Conservation (phyloP, 805 yeast species). For the Lipomyces kockii region DNA sequence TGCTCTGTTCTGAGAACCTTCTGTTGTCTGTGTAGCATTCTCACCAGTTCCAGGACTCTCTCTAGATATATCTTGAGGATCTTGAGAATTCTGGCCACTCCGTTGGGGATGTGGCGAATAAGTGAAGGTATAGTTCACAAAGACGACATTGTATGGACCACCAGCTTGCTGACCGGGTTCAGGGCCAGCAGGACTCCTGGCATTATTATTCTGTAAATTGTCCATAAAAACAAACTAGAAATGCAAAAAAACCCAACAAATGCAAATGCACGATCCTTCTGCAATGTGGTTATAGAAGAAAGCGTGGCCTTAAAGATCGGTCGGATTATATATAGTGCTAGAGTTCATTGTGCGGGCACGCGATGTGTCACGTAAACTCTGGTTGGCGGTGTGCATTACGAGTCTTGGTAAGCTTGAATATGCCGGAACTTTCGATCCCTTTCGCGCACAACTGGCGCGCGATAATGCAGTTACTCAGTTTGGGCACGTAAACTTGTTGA, state of each 20-base stretch:
- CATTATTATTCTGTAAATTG: slow-evolving; percentile 9
- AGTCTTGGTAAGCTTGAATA: not conserved
- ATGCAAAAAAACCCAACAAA: not conserved
- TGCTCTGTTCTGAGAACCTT: not conserved
- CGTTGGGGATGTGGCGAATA: slow-evolving; percentile 16
- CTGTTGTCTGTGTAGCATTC: slow-evolving; percentile 5
- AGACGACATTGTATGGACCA: slow-evolving; percentile 19
- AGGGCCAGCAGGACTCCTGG: not conserved
- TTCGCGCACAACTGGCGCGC: not conserved
- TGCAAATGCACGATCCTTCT: not conserved
- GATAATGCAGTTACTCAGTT: not conserved
- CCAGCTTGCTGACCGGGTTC: not conserved
- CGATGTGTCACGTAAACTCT: not conserved
- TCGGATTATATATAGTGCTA: not conserved
- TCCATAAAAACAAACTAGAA: not conserved
- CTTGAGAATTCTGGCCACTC: not conserved
- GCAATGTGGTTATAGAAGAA: not conserved
- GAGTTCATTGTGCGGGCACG: not conserved
- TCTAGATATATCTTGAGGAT: not conserved
- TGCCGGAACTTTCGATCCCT: not conserved
- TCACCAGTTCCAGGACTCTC: not conserved
- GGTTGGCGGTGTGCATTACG: no score
- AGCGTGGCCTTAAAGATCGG: not conserved
- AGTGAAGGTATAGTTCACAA: slow-evolving; percentile 31
- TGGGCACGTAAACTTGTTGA: not conserved